A percentile compares a stretch with the other conserved stretches of the same genome.
Evolutionary conservation across 2,329 filamentous ascomycete species (phyloP).

Genomic region (Tolypocladium ovalisporum): DNA sequence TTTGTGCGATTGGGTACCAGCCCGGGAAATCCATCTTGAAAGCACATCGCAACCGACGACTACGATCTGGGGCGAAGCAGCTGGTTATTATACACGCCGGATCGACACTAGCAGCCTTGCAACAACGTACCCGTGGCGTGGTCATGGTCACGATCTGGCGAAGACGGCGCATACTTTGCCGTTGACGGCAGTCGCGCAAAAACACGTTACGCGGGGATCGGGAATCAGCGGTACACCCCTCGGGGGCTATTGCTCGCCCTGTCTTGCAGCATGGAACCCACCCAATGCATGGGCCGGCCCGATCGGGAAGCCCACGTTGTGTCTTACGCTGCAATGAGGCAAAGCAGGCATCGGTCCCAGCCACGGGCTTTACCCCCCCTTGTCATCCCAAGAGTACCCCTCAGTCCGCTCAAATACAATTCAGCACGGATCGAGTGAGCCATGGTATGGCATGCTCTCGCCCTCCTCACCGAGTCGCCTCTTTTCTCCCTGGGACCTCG

Average conservation of each 20-base stretch:
- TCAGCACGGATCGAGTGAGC: constrained; percentile 20
- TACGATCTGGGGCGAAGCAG: background rate
- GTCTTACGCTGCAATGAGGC: constrained; percentile 4
- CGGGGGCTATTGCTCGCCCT: background rate
- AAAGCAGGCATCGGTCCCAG: background rate
- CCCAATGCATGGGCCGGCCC: constrained; percentile 2
- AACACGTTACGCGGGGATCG: background rate
- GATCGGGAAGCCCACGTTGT: constrained; percentile 9
- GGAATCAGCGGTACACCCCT: background rate
- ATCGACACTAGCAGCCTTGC: background rate
- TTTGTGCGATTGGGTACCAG: background rate
- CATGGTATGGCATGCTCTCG: constrained; percentile 13
- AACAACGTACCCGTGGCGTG: background rate
- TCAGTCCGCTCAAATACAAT: constrained; percentile 31
- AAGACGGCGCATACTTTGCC: background rate
- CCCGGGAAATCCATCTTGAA: background rate
- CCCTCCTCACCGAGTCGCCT: constrained; percentile 29
- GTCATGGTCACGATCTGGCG: background rate
- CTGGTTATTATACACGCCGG: background rate
- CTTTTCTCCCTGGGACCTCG: constrained; percentile 23
- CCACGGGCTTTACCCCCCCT: background rate
- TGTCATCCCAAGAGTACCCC: constrained; percentile 17
- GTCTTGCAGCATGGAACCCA: background rate
- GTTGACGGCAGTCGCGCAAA: background rate
- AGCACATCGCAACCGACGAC: background rate